Conservation (phyloP, 2,329 filamentous ascomycete species). For the Aspergillus fijiensis region DNA sequence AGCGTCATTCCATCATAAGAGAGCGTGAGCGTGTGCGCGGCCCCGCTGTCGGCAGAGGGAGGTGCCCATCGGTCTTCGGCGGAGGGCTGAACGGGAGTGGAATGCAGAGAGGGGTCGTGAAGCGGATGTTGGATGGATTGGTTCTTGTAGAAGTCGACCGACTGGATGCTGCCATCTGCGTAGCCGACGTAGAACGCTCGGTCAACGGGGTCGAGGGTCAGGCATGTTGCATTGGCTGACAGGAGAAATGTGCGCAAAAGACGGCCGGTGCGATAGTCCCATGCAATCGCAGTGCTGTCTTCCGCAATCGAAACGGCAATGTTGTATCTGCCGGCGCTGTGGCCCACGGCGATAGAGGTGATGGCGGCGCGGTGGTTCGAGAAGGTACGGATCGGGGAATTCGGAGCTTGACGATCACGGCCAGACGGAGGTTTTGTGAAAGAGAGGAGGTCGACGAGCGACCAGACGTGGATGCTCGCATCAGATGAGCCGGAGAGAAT, state of each 20-base stretch:
- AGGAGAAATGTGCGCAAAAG: slow-evolving; percentile 80
- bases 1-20: slow-evolving; percentile 81
- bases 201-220: slow-evolving; percentile 77
- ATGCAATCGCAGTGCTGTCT: slow-evolving; percentile 86
- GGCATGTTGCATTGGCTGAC: slow-evolving; percentile 67
- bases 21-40: slow-evolving; percentile 66
- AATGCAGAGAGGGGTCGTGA: slow-evolving; percentile 36
- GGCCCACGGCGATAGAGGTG: slow-evolving; percentile 56
- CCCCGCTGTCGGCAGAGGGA: slow-evolving; percentile 63
- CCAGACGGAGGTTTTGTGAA: slow-evolving; percentile 51
- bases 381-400: slow-evolving; percentile 73
- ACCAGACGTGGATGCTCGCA: slow-evolving; percentile 91
- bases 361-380: slow-evolving; percentile 63
- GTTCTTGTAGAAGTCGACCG: slow-evolving; percentile 69
- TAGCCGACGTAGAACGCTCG: slow-evolving; percentile 79
- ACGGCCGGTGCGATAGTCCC: slow-evolving; percentile 82
- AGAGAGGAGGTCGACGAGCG: slow-evolving; percentile 69
- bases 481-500: slow-evolving; percentile 58
- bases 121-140: slow-evolving; percentile 43
- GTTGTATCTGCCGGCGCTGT: slow-evolving; percentile 70
- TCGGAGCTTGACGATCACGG: slow-evolving; percentile 43
- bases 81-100: slow-evolving; percentile 43
- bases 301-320: slow-evolving; percentile 80
- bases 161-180: slow-evolving; percentile 76
- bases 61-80: slow-evolving; percentile 48